These are phyloP conservation scores for Cymbopogon flexuosus DNA, from an alignment of 202 grass and related monocot species.

Conservation along the genomic window DNA sequence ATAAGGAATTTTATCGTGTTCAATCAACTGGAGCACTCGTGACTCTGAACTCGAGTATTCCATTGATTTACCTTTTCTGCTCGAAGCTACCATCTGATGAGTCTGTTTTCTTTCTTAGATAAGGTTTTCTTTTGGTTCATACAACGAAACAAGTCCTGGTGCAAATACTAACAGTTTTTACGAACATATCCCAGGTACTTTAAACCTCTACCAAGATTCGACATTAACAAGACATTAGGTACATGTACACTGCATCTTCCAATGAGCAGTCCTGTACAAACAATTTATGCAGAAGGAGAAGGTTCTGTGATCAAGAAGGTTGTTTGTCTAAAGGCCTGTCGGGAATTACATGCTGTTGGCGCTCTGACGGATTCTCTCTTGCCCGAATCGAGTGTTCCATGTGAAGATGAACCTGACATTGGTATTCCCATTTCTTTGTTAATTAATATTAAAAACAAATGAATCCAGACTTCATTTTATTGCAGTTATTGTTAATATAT, in stretches of 20 bases:
- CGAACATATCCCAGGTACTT: slow-evolving; percentile 48
- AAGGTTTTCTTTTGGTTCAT: slow-evolving; percentile 20
- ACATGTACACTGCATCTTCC: slow-evolving; percentile 57
- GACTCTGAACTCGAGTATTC: slow-evolving; percentile 59
- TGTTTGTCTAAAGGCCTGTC: slow-evolving; percentile 73
- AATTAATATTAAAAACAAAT: neutral
- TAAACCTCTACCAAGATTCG: slow-evolving; percentile 62
- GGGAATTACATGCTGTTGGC: slow-evolving; percentile 54
- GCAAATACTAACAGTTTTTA: slow-evolving; percentile 16
- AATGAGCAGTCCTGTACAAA: slow-evolving; percentile 56
- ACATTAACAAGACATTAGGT: slow-evolving; percentile 42
- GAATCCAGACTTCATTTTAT: neutral
- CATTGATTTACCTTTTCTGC: slow-evolving; percentile 72
- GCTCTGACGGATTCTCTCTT: slow-evolving; percentile 61
- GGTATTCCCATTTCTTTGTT: slow-evolving; percentile 37
- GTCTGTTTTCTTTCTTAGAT: slow-evolving; percentile 39
- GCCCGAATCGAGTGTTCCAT: slow-evolving; percentile 42
- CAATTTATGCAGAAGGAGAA: slow-evolving; percentile 36
- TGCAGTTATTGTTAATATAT: neutral
- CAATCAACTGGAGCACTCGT: slow-evolving; percentile 69
- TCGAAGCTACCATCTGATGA: slow-evolving; percentile 70
- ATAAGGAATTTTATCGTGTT: slow-evolving; percentile 48
- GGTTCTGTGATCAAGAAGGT: slow-evolving; percentile 37
- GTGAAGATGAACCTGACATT: slow-evolving; percentile 49
- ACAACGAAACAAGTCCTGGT: slow-evolving; percentile 4